Evolutionary conservation across 2,329 filamentous ascomycete species (phyloP).

Genomic region (Fusarium stilboides): DNA sequence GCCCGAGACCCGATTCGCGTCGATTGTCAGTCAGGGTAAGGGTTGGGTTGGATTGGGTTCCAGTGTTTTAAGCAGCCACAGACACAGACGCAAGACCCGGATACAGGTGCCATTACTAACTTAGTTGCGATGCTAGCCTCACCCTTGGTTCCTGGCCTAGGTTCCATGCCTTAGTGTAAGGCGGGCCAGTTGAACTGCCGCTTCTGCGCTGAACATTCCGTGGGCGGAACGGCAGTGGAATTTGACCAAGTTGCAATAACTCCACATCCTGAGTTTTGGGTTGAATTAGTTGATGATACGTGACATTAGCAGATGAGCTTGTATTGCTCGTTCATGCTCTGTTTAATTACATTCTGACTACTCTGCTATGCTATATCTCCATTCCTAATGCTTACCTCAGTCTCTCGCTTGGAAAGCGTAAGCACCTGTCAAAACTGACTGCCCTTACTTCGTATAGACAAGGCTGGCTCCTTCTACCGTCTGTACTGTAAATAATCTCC

Average conservation of each 20-base stretch:
- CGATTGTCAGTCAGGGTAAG: too few relatives aligned
- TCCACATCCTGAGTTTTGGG: slow-evolving; percentile 16
- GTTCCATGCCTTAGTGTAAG: slow-evolving; percentile 1
- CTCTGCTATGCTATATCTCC: slow-evolving; percentile 6
- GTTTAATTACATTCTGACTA: too few relatives aligned
- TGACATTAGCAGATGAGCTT: neutral
- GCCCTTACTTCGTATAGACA: neutral
- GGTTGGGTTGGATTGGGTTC: neutral
- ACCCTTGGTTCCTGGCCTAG: slow-evolving; percentile 37
- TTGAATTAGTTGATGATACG: slow-evolving; percentile 5
- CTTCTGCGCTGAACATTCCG: slow-evolving; percentile 16
- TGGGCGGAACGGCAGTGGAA: slow-evolving; percentile 28
- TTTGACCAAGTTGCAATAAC: slow-evolving; percentile 11
- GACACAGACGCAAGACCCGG: too few relatives aligned
- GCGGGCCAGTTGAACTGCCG: slow-evolving; percentile 27
- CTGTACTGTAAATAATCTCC: slow-evolving; percentile 40
- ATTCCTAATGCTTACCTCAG: neutral
- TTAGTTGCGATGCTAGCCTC: slow-evolving; percentile 14
- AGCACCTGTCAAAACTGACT: slow-evolving; percentile 3
- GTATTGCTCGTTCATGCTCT: too few relatives aligned
- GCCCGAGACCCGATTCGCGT: neutral
- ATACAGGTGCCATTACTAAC: neutral
- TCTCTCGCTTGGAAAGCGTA: neutral
- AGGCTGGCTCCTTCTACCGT: neutral
- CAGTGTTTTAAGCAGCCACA: too few relatives aligned